Conservation (phyloP, 352 stramenopile genomes). For the Halophytophthora polymorphica region DNA sequence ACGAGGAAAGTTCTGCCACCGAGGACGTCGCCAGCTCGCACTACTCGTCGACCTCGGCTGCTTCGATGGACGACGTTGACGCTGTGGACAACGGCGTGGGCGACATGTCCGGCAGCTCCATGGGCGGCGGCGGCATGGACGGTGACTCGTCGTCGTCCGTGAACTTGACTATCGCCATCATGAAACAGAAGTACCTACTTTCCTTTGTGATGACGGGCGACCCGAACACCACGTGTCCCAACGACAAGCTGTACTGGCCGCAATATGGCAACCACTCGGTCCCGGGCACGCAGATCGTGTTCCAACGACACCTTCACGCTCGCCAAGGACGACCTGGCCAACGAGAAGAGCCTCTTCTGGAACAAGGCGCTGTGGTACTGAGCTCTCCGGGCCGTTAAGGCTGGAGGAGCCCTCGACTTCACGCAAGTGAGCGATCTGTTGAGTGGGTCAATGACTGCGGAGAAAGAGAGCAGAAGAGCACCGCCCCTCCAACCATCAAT, state of each 20-base stretch:
- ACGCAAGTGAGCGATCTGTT: no score
- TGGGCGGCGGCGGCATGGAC: slow-evolving; percentile 4
- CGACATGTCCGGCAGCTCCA: slow-evolving; percentile 5
- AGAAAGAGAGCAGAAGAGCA: no score
- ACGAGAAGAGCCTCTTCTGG: slow-evolving; percentile 28
- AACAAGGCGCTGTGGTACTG: slow-evolving; percentile 34
- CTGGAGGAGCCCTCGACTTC: no score
- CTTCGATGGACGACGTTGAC: not conserved
- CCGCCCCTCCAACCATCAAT: no score
- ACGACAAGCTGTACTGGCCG: slow-evolving; percentile 27
- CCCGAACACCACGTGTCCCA: slow-evolving; percentile 21
- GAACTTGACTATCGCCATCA: slow-evolving; percentile 19
- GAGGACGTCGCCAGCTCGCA: slow-evolving; percentile 14
- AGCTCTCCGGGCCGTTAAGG: not conserved
- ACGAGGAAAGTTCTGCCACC: slow-evolving; percentile 3
- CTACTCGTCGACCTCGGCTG: slow-evolving; percentile 10
- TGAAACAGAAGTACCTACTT: slow-evolving; percentile 29
- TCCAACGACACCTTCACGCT: slow-evolving; percentile 28
- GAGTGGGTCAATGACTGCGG: no score
- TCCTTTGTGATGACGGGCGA: slow-evolving; percentile 26
- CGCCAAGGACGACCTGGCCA: slow-evolving; percentile 23
- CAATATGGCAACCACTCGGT: slow-evolving; percentile 25
- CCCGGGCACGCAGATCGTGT: slow-evolving; percentile 20
- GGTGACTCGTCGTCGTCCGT: slow-evolving; percentile 12
- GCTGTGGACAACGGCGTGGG: not conserved